Percentiles rank a stretch among this genome's conserved stretches.
Evolutionary conservation across 441 rosid genomes (phyloP).

Genomic region (Populus hybrid): DNA sequence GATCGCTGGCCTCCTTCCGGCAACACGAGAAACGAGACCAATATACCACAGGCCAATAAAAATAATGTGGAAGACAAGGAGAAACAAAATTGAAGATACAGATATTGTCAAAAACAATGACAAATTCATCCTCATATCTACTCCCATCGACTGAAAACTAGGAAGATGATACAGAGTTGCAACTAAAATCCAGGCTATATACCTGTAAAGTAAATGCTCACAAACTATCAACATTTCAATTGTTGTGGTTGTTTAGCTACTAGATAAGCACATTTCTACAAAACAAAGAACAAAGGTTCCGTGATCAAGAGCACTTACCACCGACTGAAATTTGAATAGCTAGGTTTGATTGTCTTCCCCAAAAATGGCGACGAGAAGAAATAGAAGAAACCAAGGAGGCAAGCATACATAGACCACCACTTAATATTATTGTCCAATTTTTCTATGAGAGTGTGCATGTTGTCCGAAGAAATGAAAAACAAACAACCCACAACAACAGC

Average conservation of each 20-base stretch:
- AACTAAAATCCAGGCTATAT: constrained; percentile 95
- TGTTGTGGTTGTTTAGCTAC: neutral
- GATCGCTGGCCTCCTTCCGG: constrained; percentile 91
- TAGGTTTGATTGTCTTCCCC: constrained; percentile 89
- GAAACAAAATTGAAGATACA: constrained; percentile 84
- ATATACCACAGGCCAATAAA: constrained; percentile 88
- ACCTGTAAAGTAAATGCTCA: constrained; percentile 47
- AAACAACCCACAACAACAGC: constrained; percentile 92
- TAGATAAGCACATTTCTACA: neutral
- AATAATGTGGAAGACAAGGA: constrained; percentile 86
- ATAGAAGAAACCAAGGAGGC: constrained; percentile 96
- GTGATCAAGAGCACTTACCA: constrained; percentile 52
- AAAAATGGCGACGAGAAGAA: constrained; percentile 97
- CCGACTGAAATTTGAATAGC: constrained; percentile 91
- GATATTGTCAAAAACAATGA: constrained; percentile 89
- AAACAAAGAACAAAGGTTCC: neutral
- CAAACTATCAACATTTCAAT: neutral
- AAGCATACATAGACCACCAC: constrained; percentile 99
- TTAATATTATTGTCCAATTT: constrained; percentile 82
- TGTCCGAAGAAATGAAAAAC: constrained; percentile 93
- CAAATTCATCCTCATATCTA: constrained; percentile 98
- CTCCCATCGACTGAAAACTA: constrained; percentile 98
- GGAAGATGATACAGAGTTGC: constrained; percentile 99
- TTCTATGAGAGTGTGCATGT: constrained; percentile 89
- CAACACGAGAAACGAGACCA: constrained; percentile 96